phyloP scores from a whole-genome alignment of 768 basidiomycete species.

The Phylloporus arenicola region DNA sequence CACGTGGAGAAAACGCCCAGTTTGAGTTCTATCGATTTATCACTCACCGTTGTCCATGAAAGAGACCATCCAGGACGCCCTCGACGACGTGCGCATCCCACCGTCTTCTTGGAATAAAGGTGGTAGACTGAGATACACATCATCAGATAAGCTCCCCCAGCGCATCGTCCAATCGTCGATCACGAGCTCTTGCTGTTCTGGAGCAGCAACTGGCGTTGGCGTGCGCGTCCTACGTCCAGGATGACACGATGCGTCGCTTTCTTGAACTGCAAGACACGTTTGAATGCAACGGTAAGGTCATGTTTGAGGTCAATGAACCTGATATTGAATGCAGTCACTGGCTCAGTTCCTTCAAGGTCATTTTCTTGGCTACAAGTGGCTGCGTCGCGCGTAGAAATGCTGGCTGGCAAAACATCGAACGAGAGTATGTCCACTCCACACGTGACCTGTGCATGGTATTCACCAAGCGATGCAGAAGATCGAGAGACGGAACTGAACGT shows the following conservation, averaged over 20 bases:
- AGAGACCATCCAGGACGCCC: slow-evolving; percentile 48
- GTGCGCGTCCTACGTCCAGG: slow-evolving; percentile 39
- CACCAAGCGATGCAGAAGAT: slow-evolving; percentile 30
- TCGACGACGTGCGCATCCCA: slow-evolving; percentile 57
- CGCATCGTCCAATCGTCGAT: slow-evolving; percentile 46
- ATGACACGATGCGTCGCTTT: slow-evolving; percentile 49
- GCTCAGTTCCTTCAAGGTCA: slow-evolving; percentile 62
- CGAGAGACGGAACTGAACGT: slow-evolving; percentile 43
- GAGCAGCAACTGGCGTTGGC: slow-evolving; percentile 51
- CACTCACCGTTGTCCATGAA: slow-evolving; percentile 33
- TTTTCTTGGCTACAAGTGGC: slow-evolving; percentile 56
- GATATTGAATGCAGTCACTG: slow-evolving; percentile 7
- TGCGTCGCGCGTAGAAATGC: slow-evolving; percentile 44
- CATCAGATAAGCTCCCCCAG: slow-evolving; percentile 62
- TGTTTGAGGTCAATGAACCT: not conserved
- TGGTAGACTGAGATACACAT: slow-evolving; percentile 9
- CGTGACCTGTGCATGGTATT: not conserved
- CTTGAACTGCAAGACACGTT: slow-evolving; percentile 70
- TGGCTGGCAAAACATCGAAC: slow-evolving; percentile 40
- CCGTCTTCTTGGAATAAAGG: not conserved
- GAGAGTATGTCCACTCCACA: slow-evolving; percentile 34
- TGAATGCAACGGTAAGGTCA: slow-evolving; percentile 69
- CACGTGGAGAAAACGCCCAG: slow-evolving; percentile 27
- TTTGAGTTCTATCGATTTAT: not conserved
- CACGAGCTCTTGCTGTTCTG: slow-evolving; percentile 49